Base-by-base conservation (phyloP, 148 eudicot species). In the Amaranthus hypochondriacus region DNA sequence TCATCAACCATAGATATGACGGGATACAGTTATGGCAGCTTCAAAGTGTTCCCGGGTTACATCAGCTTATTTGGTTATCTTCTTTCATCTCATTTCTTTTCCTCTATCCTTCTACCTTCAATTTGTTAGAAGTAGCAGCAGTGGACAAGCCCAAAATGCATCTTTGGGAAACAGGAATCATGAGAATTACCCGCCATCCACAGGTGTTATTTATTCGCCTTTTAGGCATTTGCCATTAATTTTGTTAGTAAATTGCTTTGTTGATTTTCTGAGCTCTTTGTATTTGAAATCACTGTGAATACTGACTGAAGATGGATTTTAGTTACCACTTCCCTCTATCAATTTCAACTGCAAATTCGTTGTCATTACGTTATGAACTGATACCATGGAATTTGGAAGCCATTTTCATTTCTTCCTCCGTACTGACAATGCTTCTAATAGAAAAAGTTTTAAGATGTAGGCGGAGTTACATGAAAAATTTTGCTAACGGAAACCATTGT, bases 151-250 rank as follows among this genome's bases (percentile, higher is more conserved):
- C 99, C 55, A 92, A 90, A 78, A 84, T 95, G 94, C 97, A 95
- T 79, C 92, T 95, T n/a, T 95, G 99, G 99, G 99, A 92, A 81
- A 92, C 97, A 63, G 99, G 99, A 72, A 92, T 95, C 59, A 95
- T 92, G 89, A 90, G 99, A 87, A 90, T 95, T 73, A 95, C 97
- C 66, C 83, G 99, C 82, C 99, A 95, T 75, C 99, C 99, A 57
- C 99, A 95, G 96, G 99, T 92, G 78, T 56, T 13, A 48, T n/a
- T 62, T 49, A 62, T 64, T 53, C 55, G 8, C 21, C 56, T 48
- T 9, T 9, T 55, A 21, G 62, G n/a, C 68, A 51, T 62, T 39
- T 56, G 52, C 69, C 14, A 8, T 52, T 2, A 15, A 10, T 11
- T 43, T 48, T 56, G 4, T 56, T 11, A 2, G 1, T 15, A 4